Conservation (phyloP, 1,284 basidiomycete species). For the Rhizoctonia solani region DNA sequence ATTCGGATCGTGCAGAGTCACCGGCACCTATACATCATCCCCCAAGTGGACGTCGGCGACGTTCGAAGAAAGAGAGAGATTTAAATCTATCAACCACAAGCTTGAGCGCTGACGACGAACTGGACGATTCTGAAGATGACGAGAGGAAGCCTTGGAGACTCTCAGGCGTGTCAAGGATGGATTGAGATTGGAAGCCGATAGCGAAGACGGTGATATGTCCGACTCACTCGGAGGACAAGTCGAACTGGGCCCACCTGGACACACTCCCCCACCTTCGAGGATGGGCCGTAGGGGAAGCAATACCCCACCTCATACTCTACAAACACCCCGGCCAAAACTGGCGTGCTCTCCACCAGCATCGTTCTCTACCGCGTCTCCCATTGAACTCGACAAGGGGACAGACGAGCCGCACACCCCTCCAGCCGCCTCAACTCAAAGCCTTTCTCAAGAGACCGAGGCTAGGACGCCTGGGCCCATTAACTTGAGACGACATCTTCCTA, state of each 20-base stretch:
- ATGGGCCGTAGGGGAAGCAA: conserved; percentile 19
- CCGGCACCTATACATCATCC: conserved; percentile 2
- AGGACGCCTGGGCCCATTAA: not conserved
- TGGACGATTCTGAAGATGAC: conserved; percentile 34
- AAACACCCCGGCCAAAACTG: not conserved
- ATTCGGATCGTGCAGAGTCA: conserved; percentile 26
- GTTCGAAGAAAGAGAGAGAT: conserved; percentile 13
- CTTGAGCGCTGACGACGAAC: conserved; percentile 25
- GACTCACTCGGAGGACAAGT: conserved; percentile 13
- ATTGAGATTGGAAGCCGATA: conserved; percentile 24
- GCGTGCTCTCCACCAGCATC: not conserved
- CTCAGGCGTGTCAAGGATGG: conserved; percentile 30
- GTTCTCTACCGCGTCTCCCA: not conserved
- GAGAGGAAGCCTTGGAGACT: conserved; percentile 28
- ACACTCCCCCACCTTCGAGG: conserved; percentile 16
- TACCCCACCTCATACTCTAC: not conserved
- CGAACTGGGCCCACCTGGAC: conserved; percentile 22
- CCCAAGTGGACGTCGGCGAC: conserved; percentile 7
- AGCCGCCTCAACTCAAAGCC: not conserved
- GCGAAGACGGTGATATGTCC: conserved; percentile 28
- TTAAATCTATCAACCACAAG: not conserved
- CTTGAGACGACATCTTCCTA: not conserved
- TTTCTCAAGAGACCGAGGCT: not conserved
- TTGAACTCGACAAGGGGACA: conserved; percentile 9
- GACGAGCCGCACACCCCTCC: conserved; percentile 11